These are phyloP conservation scores for Cucurbita argyrosperma DNA, from an alignment of 306 rosid species.

Conservation along the genomic window DNA sequence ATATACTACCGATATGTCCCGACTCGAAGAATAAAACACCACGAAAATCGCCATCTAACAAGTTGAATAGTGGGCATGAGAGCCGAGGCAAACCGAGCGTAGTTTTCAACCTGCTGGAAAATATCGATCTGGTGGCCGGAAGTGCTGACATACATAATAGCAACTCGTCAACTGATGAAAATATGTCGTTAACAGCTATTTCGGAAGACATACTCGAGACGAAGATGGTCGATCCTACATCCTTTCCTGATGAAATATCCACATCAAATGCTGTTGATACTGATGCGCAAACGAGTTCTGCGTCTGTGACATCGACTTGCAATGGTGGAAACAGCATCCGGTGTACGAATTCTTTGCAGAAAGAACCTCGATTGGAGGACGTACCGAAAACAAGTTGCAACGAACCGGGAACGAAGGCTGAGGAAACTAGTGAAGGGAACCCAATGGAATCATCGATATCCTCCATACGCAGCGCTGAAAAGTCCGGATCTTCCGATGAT, in stretches of 20 bases:
- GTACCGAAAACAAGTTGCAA: slow-evolving; percentile 13
- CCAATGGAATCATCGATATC: slow-evolving; percentile 11
- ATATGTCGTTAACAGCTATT: slow-evolving; percentile 21
- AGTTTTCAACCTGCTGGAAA: slow-evolving; percentile 21
- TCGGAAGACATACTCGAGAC: slow-evolving; percentile 63
- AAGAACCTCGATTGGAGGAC: slow-evolving; percentile 14
- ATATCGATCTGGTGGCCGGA: slow-evolving; percentile 28
- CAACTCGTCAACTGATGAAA: slow-evolving; percentile 17
- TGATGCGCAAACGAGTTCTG: slow-evolving; percentile 47
- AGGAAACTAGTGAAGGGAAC: slow-evolving; percentile 17
- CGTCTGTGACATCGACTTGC: slow-evolving; percentile 30
- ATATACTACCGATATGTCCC: slow-evolving; percentile 60
- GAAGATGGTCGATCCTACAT: slow-evolving; percentile 58
- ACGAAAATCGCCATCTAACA: slow-evolving; percentile 21
- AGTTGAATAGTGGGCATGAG: slow-evolving; percentile 26
- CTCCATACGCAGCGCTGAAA: slow-evolving; percentile 16
- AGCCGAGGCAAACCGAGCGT: slow-evolving; percentile 28
- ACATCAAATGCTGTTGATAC: slow-evolving; percentile 35
- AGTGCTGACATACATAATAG: slow-evolving; percentile 19
- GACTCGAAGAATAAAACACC: slow-evolving; percentile 45
- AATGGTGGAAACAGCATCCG: slow-evolving; percentile 22
- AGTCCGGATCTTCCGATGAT: slow-evolving; percentile 25
- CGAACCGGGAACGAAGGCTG: slow-evolving; percentile 14
- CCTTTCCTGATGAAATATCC: slow-evolving; percentile 35
- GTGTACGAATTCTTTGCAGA: slow-evolving; percentile 21